phyloP scores from a whole-genome alignment of 2,329 filamentous ascomycete genomes.

The Colletotrichum salicis region DNA sequence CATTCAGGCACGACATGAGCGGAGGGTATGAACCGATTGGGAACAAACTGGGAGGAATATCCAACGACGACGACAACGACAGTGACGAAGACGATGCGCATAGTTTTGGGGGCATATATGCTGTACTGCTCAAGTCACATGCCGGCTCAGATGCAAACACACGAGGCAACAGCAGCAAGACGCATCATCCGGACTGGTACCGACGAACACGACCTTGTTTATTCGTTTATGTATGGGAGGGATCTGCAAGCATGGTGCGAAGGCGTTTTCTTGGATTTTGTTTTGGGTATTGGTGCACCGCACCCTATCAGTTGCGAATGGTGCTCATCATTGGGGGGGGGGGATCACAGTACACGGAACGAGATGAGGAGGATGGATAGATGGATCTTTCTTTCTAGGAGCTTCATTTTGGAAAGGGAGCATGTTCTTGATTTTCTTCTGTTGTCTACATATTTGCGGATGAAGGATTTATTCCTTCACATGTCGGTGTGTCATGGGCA shows the following conservation, averaged over 20 bases:
- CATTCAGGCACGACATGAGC: constrained; percentile 6
- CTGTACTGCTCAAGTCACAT: too few relatives aligned
- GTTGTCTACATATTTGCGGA: too few relatives aligned
- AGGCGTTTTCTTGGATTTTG: neutral
- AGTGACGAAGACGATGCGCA: neutral
- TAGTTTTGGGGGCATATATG: too few relatives aligned
- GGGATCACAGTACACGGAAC: constrained; percentile 12
- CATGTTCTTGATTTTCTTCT: too few relatives aligned
- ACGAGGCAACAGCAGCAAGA: too few relatives aligned
- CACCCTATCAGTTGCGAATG: neutral
- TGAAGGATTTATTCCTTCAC: neutral
- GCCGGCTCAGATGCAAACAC: too few relatives aligned
- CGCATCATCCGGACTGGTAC: neutral
- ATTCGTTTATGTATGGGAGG: neutral
- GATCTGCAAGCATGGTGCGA: constrained; percentile 3
- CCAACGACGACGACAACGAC: neutral
- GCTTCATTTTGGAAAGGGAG: too few relatives aligned
- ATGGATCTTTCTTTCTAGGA: too few relatives aligned
- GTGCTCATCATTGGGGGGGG: neutral
- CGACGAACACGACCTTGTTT: constrained; percentile 8
- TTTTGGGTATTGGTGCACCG: neutral
- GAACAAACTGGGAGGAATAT: neutral
- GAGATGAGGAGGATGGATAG: neutral
- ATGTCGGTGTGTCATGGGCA: neutral
- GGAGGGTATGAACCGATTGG: neutral